Conservation (phyloP, 495 filamentous ascomycete genomes). For the Platismatia glauca region DNA sequence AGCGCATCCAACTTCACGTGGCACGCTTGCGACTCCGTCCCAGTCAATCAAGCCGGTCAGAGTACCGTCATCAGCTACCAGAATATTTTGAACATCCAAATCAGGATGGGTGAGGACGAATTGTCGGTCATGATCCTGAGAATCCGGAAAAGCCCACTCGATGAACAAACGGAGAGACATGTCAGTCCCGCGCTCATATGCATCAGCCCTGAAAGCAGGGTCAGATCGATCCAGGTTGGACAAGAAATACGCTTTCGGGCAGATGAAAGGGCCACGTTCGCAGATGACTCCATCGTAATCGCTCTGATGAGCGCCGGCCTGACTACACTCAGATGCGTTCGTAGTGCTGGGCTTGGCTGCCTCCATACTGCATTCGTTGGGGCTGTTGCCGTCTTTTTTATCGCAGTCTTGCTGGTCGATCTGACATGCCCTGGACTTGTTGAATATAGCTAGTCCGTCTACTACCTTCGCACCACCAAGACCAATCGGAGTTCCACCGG, state of each 20-base stretch:
- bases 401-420: not conserved
- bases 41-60: slow-evolving; percentile 39
- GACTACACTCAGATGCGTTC: not conserved
- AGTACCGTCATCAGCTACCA: slow-evolving; percentile 36
- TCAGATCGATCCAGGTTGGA: not conserved
- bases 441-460: not conserved
- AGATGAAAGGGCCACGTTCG: not conserved
- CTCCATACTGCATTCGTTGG: not conserved
- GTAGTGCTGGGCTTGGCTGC: not conserved
- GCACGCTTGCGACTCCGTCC: slow-evolving; percentile 28
- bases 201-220: not conserved
- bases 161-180: slow-evolving; percentile 1
- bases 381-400: not conserved
- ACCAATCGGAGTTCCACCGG: slow-evolving; percentile 4
- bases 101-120: slow-evolving; percentile 25
- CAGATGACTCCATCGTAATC: not conserved
- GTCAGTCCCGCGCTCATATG: not conserved
- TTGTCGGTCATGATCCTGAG: not conserved
- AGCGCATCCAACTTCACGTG: slow-evolving; percentile 27
- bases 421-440: slow-evolving; percentile 1
- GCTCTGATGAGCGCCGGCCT: not conserved
- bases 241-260: not conserved
- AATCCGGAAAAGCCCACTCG: slow-evolving; percentile 4
- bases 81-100: slow-evolving; percentile 31
- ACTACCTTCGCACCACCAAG: not conserved